phyloP scores from a whole-genome alignment of 495 filamentous ascomycete genomes.

The Penicillium cosmopolitanum region DNA sequence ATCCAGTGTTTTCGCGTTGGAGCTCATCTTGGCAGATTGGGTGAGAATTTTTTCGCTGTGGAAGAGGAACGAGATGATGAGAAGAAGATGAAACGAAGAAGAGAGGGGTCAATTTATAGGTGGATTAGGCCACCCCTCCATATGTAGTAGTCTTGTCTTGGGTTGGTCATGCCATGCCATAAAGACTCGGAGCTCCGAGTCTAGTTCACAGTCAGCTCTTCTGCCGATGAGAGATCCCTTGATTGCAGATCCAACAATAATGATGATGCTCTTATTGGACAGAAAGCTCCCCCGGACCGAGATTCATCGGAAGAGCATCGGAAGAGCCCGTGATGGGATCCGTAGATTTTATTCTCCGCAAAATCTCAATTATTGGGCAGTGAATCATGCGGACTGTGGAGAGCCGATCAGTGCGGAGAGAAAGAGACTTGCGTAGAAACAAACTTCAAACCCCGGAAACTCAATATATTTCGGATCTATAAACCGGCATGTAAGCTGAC shows the following conservation, averaged over 20 bases:
- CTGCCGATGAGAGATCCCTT: background rate
- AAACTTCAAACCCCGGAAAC: slow-evolving; percentile 1
- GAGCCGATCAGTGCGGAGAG: background rate
- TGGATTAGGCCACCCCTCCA: background rate
- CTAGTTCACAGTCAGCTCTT: background rate
- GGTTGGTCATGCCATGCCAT: background rate
- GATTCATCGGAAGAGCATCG: background rate
- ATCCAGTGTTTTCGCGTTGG: background rate
- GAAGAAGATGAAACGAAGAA: background rate
- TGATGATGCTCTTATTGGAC: background rate
- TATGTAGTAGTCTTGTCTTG: background rate
- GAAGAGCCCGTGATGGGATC: background rate
- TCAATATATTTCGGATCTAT: background rate
- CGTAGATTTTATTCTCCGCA: background rate
- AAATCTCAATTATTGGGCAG: background rate
- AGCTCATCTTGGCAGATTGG: background rate
- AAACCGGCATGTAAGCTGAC: background rate
- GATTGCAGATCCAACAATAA: background rate
- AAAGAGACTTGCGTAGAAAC: background rate
- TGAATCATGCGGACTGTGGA: background rate
- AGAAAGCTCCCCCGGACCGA: background rate
- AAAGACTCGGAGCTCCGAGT: background rate
- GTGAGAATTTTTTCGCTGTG: too few relatives aligned
- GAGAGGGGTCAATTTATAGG: background rate
- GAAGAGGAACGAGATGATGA: background rate